Base-by-base conservation (phyloP, 2,329 filamentous ascomycete species). In the Cercospora sp. region DNA sequence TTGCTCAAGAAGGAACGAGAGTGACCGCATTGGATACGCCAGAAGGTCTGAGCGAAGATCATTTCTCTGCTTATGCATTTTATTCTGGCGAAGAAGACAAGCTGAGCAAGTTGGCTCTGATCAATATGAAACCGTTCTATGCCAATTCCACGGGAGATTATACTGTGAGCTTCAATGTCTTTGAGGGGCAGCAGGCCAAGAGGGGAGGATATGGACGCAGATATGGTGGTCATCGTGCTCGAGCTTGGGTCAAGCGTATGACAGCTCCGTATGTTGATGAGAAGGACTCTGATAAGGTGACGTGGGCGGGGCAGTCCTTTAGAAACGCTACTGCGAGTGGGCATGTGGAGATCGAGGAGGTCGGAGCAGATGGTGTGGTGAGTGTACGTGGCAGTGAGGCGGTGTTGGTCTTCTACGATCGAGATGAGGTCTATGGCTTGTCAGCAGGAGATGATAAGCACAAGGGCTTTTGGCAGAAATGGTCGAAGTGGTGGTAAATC, bases 251-350 rank as follows among this genome's bases (percentile, higher is more conserved):
- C 3, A 77, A 77, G 65, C 69, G 74, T n/a, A 60, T 77, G 69
- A 77, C 72, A 7, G 73, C 74, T 48, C 73, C 73, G 5, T 57
- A 67, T 48, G 73, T 76, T 8, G 66, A 75, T 53, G 72, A 74
- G 67, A 72, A 72, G 58, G 69, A 73, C 31, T 66, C 69, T n/a
- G 67, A 66, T 18, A 71, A 70, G 65, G 70, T 73, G 23, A 76
- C 73, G 18, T 76, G 73, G 73, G 75, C 74, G 2, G 74, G 74
- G 5, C 75, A 76, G 33, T 75, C 75, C 1, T 76, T 74, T 61
- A 69, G 70, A 26, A 60, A 72, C 18, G 75, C 73, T 18, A 71
- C 66, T 45, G 69, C 68, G 6, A 51, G 55, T 10, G 74, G 74
- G 0, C 57, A 73, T 1, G 63, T 71, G 12, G 20, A n/a, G 3